These are phyloP conservation scores for Cucumis hystrix DNA, from an alignment of 306 rosid genomes.

Conservation along the genomic window DNA sequence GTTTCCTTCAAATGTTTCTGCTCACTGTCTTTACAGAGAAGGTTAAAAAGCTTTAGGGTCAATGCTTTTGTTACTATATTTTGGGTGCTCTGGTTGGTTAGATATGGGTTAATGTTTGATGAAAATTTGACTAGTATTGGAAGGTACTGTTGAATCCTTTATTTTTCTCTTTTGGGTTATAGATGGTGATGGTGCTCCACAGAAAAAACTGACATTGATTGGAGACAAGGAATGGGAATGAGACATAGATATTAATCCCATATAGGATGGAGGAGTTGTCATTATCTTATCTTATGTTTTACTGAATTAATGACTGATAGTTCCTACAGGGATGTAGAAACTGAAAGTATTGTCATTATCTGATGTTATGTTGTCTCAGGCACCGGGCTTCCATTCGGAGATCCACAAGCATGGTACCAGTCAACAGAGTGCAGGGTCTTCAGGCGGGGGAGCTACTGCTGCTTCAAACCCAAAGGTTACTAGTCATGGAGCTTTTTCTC, in stretches of 20 bases:
- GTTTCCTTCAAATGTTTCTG: not conserved
- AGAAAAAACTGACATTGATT: not conserved
- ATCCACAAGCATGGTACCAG: slow-evolving; percentile 46
- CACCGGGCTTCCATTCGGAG: slow-evolving; percentile 63
- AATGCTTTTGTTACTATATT: not conserved
- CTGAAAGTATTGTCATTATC: not conserved
- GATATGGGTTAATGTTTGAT: not conserved
- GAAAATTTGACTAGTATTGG: not conserved
- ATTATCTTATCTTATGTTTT: not conserved
- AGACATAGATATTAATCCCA: not conserved
- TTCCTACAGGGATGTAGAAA: not conserved
- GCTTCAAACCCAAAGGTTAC: slow-evolving; percentile 46
- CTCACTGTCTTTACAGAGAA: not conserved
- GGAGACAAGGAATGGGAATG: not conserved
- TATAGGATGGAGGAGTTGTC: not conserved
- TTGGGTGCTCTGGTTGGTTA: not conserved
- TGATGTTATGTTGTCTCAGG: slow-evolving; percentile 22
- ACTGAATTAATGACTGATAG: not conserved
- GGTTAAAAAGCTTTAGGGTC: not conserved
- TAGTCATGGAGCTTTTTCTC: not conserved
- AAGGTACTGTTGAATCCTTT: not conserved
- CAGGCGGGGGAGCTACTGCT: slow-evolving; percentile 34
- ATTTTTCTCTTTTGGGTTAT: not conserved
- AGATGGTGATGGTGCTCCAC: too few relatives aligned
- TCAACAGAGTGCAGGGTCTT: slow-evolving; percentile 31